phyloP scores from a whole-genome alignment of 1,139 yeast species.

The Blastobotrys apis region DNA sequence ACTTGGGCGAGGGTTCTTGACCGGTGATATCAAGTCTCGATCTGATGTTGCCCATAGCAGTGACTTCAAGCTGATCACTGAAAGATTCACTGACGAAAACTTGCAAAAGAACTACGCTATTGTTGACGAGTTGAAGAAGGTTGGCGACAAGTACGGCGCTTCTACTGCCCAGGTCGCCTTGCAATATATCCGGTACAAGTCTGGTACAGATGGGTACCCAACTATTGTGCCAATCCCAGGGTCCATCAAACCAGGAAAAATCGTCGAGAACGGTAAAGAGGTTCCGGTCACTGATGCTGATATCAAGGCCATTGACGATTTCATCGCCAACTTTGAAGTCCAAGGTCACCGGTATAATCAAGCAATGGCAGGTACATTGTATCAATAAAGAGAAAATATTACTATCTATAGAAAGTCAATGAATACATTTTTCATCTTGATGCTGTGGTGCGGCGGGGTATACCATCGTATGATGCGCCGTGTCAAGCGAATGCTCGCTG shows the following conservation, averaged over 20 bases:
- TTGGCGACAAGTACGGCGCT: conserved; percentile 44
- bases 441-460: too few species aligned
- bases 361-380: not conserved
- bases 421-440: too few species aligned
- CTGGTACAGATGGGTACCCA: conserved; percentile 42
- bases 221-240: conserved; percentile 75
- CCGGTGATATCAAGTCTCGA: conserved; percentile 51
- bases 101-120: conserved; percentile 48
- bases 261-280: conserved; percentile 52
- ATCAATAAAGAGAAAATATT: too few species aligned
- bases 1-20: conserved; percentile 70
- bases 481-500: too few species aligned
- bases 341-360: conserved; percentile 48
- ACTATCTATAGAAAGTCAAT: too few species aligned
- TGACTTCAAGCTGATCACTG: conserved; percentile 41
- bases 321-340: conserved; percentile 40
- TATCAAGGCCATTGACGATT: conserved; percentile 41
- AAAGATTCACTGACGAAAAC: conserved; percentile 54
- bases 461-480: too few species aligned
- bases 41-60: conserved; percentile 39
- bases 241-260: conserved; percentile 54
- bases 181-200: conserved; percentile 54
- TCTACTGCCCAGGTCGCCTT: conserved; percentile 66
- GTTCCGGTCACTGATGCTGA: conserved; percentile 51
- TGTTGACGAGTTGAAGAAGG: conserved; percentile 43